Evolutionary conservation across 306 rosid genomes (phyloP), one percentile per base, ranked within the genome.

Genomic region (Cicer pinnatifidum): DNA sequence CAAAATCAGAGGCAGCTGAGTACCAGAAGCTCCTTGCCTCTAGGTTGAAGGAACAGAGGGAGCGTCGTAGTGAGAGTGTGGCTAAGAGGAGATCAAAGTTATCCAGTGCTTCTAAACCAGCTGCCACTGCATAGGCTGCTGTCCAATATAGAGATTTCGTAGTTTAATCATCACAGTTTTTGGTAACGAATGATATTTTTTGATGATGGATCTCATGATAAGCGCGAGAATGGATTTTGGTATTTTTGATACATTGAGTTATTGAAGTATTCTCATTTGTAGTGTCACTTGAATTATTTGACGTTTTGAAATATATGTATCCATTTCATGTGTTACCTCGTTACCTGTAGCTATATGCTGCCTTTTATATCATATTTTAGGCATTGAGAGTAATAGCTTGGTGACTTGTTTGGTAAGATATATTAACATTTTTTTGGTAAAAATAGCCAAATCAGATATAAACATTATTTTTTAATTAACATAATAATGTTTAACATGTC

Each of bases 1-100:
- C 85, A 35, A 82, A 82, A 38, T 60, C 85, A 1, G 85, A 82
- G 51, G 85, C 85, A 4, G 85, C 85, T 12, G 85, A 82, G 52
- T 82, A 82, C 45, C 82, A 82, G 60, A 82, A 78, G 75, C 85
- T 82, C 62, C 85, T 82, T 45, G 85, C 85, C 39, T 78, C 82
- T 23, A 71, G 85, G 40, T 62, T 82, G 85, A 82, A 82, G 80
- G 85, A 82, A 54, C 85, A 82, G 63, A 79, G 82, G 19, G 85
- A 81, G 0, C 81, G 78, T 7, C 85, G 85, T 35, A 76, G 81
- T 45, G 85, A 81, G 78, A 77, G 82, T 62, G 72, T 82, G 64
- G 79, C 85, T 0, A 76, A 82, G 69, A 65, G 81, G 81, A 82
- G 85, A 43, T 82, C 85, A 47, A 71, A 37, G 75, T 11, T 82